phyloP scores from a whole-genome alignment of 768 basidiomycete species.

The Piloderma croceum region DNA sequence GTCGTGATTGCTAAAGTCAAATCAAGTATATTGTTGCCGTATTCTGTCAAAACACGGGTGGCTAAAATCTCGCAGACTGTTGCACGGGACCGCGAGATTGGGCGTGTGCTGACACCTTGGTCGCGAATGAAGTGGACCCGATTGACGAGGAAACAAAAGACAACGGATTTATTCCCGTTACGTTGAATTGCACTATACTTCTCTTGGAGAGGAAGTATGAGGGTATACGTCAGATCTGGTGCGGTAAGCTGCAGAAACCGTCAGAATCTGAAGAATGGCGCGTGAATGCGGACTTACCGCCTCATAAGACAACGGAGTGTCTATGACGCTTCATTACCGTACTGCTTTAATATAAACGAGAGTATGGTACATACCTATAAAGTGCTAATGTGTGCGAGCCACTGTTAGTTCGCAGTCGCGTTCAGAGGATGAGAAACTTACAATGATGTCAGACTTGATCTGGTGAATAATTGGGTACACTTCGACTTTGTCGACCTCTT shows the following conservation, averaged over 20 bases:
- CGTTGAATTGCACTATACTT: constrained; percentile 75
- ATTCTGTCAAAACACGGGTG: constrained; percentile 67
- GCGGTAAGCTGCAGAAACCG: constrained; percentile 52
- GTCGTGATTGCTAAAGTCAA: constrained; percentile 71
- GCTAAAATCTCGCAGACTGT: constrained; percentile 88
- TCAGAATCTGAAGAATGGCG: constrained; percentile 2
- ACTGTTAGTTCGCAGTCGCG: not conserved
- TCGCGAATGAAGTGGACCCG: constrained; percentile 82
- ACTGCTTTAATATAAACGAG: no score
- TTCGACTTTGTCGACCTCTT: constrained; percentile 49
- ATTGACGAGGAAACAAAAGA: constrained; percentile 86
- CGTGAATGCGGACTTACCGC: constrained; percentile 48
- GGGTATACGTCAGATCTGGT: constrained; percentile 87
- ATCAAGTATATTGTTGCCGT: constrained; percentile 61
- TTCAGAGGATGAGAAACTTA: constrained; percentile 2
- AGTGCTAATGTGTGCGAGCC: constrained; percentile 42
- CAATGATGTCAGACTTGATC: constrained; percentile 52
- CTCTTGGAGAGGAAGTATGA: constrained; percentile 81
- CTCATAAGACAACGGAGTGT: constrained; percentile 80
- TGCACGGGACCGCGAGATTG: constrained; percentile 72
- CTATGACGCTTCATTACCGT: no score
- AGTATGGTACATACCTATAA: no score
- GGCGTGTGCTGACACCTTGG: constrained; percentile 59
- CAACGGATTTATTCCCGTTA: constrained; percentile 72
- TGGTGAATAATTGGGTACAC: constrained; percentile 82